Conservation (phyloP, 371 early-diverging fungal species). For the Dichotomocladium elegans region DNA sequence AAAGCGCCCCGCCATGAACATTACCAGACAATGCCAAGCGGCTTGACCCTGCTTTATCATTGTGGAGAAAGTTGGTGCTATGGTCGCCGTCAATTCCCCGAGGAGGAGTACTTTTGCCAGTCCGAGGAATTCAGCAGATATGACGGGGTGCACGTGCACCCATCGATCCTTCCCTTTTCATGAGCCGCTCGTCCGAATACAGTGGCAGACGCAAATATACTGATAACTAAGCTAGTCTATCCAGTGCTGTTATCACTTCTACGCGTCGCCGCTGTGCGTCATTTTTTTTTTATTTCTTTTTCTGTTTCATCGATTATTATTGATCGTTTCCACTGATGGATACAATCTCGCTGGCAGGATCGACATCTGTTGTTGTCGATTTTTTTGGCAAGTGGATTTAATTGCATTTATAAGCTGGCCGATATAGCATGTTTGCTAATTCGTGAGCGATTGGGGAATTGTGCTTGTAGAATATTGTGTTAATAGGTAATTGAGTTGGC, state of each 20-base stretch:
- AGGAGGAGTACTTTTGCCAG: slow-evolving; percentile 99
- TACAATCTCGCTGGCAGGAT: slow-evolving; percentile 11
- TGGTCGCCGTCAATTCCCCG: slow-evolving; percentile 99
- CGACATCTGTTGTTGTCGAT: slow-evolving; percentile 11
- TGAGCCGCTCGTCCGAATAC: slow-evolving; percentile 97
- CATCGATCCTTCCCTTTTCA: background rate
- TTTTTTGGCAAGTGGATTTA: slow-evolving; percentile 17
- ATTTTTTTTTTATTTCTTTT: background rate
- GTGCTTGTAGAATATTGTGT: slow-evolving; percentile 62
- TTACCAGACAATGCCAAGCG: slow-evolving; percentile 98
- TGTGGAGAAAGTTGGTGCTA: slow-evolving; percentile 99
- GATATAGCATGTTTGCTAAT: background rate
- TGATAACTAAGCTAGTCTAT: slow-evolving; percentile 98
- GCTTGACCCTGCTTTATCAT: slow-evolving; percentile 99
- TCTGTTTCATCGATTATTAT: background rate
- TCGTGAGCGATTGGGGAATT: background rate
- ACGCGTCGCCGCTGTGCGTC: background rate
- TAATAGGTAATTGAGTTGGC: slow-evolving; percentile 59
- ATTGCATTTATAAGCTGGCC: too few species aligned
- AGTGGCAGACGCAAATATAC: slow-evolving; percentile 98
- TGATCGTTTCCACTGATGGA: slow-evolving; percentile 2
- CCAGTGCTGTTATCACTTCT: slow-evolving; percentile 66
- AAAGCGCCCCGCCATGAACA: too few species aligned
- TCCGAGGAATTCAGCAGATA: slow-evolving; percentile 99
- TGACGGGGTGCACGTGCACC: slow-evolving; percentile 80